Conservation (phyloP, 225 moss, liverwort and hornwort genomes). For the Asterella californica region DNA sequence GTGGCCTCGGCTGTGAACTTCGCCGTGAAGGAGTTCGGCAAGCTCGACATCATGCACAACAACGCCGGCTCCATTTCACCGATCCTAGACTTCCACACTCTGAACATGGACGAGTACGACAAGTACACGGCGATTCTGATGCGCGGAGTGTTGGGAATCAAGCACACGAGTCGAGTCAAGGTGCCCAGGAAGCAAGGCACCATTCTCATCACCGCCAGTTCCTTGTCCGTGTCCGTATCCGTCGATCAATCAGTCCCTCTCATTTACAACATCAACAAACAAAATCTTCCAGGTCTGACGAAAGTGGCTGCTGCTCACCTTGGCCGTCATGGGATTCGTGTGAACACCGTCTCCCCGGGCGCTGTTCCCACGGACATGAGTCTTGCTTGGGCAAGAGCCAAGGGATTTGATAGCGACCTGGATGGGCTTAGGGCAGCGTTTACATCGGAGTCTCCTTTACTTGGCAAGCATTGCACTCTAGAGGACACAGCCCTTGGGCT, state of each 20-base stretch:
- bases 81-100: background rate
- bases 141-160: constrained; percentile 19
- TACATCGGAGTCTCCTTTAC: background rate
- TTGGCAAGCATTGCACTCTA: background rate
- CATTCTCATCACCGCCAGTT: constrained; percentile 20
- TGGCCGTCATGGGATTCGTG: constrained; percentile 23
- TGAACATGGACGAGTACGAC: constrained; percentile 22
- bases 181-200: background rate
- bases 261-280: constrained; percentile 14
- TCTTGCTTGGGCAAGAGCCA: background rate
- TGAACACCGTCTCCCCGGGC: constrained; percentile 13
- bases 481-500: constrained; percentile 20
- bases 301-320: constrained; percentile 13
- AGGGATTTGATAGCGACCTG: background rate
- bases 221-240: background rate
- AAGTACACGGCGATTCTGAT: background rate
- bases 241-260: background rate
- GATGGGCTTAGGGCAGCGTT: background rate
- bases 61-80: background rate
- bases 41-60: constrained; percentile 30
- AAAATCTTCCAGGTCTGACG: constrained; percentile 6
- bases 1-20: constrained; percentile 19
- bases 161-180: constrained; percentile 29
- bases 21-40: constrained; percentile 27
- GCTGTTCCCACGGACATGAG: background rate